Base-by-base conservation (phyloP, 495 filamentous ascomycete genomes). In the Penicillium crystallinum region DNA sequence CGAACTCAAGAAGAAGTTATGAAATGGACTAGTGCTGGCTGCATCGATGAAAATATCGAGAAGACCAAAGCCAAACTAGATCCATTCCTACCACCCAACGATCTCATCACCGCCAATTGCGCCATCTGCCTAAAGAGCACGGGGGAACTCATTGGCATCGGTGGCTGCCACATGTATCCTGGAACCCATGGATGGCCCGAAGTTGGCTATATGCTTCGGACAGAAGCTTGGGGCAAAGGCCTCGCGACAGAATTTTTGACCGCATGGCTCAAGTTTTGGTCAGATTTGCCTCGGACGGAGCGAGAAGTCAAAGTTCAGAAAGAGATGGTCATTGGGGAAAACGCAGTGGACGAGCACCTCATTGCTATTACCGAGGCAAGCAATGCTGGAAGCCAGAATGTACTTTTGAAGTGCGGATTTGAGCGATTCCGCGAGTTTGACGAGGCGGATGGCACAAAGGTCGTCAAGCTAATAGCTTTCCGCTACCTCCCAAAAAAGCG, bases 1-100 rank as follows among this genome's bases (percentile, higher is more conserved):
- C 76, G 77, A 17, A 70, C 57, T 19, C 73, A 80, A 58, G 68
- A 72, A 4, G 76, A 79, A 58, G 74, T 79, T 33, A 79, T 81
- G 77, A 52, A 43, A 18, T 78, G 66, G 65, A 75, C 75, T 4
- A 18, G n/a, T 0, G 12, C 39, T n/a, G 72, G 71, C 6, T 44
- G 42, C 12, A 56, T 65, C 9, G 78, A 80, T 49, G 25, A 47
- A 7, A 55, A 63, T 27, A 42, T 74, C 2, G 64, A 60, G 12
- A 64, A 64, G 33, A 73, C 75, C 11, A 53, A 56, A 37, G 42
- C 19, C 2, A 61, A 43, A 33, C 49, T 79, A 38, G 48, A 56
- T 6, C 21, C n/a, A 14, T 71, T 65, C 53, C 43, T 74, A n/a
- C 49, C 65, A 21, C 59, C 61, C 10, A 61, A 60, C 18, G 71